phyloP scores from a whole-genome alignment of 345 rosid genomes.

The rapeseed (Brassica napus) region Da-Ae NC_063450.1:44341501-44342000 shows the following conservation, averaged over 20 bases:
- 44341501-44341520: conserved; percentile 29
- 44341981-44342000: too few species aligned
- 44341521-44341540: conserved; percentile 28
- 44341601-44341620: conserved; percentile 13
- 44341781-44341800: neutral
- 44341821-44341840: neutral
- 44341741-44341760: neutral
- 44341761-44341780: neutral
- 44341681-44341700: neutral
- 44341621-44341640: neutral
- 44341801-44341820: neutral
- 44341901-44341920: neutral
- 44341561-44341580: conserved; percentile 24
- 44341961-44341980: too few species aligned
- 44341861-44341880: neutral
- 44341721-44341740: neutral
- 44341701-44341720: neutral
- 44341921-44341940: neutral
- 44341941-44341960: too few species aligned
- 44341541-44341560: conserved; percentile 15
- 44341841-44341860: neutral
- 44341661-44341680: conserved; percentile 1
- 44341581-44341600: conserved; percentile 14
- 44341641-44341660: neutral
- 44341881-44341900: neutral